Percentiles rank a stretch among this genome's conserved stretches.
phyloP scores from a whole-genome alignment of 75 land plant genomes.

The Sequoiadendron giganteum region DNA sequence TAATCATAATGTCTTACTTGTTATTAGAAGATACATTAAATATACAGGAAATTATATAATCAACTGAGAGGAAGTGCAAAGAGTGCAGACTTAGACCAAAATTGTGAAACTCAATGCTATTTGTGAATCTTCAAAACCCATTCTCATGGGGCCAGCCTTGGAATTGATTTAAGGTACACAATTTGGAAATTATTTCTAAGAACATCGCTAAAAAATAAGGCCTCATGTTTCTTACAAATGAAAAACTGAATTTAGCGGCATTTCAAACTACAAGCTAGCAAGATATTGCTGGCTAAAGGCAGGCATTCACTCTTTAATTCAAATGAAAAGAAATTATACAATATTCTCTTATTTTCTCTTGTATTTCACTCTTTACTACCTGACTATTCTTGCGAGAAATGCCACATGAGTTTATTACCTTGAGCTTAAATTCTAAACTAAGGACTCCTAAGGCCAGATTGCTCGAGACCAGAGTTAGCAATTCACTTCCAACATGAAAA shows the following conservation, averaged over 20 bases:
- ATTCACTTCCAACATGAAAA: background rate
- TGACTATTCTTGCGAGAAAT: background rate
- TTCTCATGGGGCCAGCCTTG: background rate
- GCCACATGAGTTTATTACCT: background rate
- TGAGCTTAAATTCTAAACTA: slow-evolving; percentile 4
- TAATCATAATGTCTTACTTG: background rate
- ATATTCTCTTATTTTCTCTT: background rate
- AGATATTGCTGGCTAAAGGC: background rate
- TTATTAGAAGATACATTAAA: background rate
- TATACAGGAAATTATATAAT: background rate
- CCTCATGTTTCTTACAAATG: background rate
- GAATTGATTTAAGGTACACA: background rate
- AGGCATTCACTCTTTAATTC: background rate
- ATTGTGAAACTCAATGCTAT: background rate
- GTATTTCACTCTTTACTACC: background rate
- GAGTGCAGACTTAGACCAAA: background rate
- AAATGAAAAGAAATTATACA: slow-evolving; percentile 3
- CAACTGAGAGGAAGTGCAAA: background rate
- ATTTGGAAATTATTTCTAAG: background rate
- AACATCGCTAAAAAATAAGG: background rate
- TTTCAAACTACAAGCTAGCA: slow-evolving; percentile 6
- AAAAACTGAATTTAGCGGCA: background rate
- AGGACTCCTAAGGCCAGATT: background rate
- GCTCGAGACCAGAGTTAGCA: slow-evolving; percentile 1
- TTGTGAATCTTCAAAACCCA: background rate